phyloP scores from a whole-genome alignment of 2,329 filamentous ascomycete genomes.

The Cephalotrichum gorgonifer region DNA sequence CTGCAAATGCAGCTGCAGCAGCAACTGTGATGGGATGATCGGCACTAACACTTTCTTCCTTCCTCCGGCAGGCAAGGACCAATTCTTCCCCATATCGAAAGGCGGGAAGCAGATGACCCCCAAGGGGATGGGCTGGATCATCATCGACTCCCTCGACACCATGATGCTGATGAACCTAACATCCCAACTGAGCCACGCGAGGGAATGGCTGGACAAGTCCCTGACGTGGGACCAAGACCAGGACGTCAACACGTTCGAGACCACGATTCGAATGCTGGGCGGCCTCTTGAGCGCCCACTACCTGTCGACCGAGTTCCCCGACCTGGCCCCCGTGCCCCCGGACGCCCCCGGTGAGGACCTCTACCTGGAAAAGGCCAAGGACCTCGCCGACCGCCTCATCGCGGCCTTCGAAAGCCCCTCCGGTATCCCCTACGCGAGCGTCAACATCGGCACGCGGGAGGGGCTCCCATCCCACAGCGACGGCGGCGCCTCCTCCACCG shows the following conservation, averaged over 20 bases:
- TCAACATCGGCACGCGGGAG: constrained; percentile 69
- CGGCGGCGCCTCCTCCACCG: constrained; percentile 81
- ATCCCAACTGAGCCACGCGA: constrained; percentile 68
- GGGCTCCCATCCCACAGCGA: constrained; percentile 77
- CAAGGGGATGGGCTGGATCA: constrained; percentile 93
- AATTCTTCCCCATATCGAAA: constrained; percentile 77
- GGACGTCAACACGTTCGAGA: constrained; percentile 96
- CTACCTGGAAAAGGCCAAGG: constrained; percentile 91
- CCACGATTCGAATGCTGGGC: constrained; percentile 93
- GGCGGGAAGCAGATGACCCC: constrained; percentile 74
- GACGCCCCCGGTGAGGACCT: constrained; percentile 79
- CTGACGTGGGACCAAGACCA: constrained; percentile 85
- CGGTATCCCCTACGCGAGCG: constrained; percentile 81
- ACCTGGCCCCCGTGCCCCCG: constrained; percentile 64
- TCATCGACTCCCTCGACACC: constrained; percentile 90
- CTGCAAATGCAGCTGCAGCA: too few relatives aligned
- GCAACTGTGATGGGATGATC: too few relatives aligned
- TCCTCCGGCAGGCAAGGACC: constrained; percentile 70
- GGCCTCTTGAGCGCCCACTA: constrained; percentile 91
- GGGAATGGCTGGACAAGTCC: constrained; percentile 76
- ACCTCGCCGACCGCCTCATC: constrained; percentile 78
- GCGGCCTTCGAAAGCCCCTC: constrained; percentile 80
- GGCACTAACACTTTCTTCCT: too few relatives aligned
- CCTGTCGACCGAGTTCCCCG: constrained; percentile 71
- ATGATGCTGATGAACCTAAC: constrained; percentile 98